Base-by-base conservation (phyloP, 805 yeast species). In the Zygotorulaspora chibaensis region DNA sequence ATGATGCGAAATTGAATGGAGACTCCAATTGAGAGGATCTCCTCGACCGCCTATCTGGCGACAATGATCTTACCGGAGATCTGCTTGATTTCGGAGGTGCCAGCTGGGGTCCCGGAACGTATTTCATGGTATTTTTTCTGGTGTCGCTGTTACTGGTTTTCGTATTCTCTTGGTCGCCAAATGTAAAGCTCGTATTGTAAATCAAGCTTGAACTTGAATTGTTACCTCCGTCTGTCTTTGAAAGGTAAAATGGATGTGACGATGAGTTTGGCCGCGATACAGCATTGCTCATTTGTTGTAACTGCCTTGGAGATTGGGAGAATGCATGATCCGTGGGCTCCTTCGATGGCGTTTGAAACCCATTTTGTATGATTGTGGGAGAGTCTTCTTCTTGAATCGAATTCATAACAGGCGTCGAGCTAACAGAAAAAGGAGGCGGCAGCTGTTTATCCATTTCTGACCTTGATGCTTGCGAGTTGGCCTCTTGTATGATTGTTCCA, bases 201-300 rank as follows among this genome's bases (percentile, higher is more conserved):
- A 65, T 58, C 18, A 65, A 29, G 43, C 65, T 62, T n/a, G 66
- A 61, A 38, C 66, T 61, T 5, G 69, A 65, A 34, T 61, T 57
- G 43, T 63, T 65, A 3, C 58, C 65, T 17, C 58, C 68, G 4
- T 57, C 65, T 18, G 58, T 67, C 17, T 55, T 52, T 7, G 51
- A 40, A 1, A 63, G 50, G 40, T 64, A 64, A 35, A 64, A 53
- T 23, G 50, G 45, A 9, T 39, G 35, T 7, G 55, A 52, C 11
- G 55, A 45, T 9, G 58, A 52, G 20, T 36, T 48, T 4, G 61
- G 59, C 13, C 57, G 44, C 13, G 55, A 34, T 13, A 47, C 30
- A 4, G 51, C 46, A 16, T 17, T 33, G 20, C 36, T 33, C 16
- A 20, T 8, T 33, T n/a, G 20, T 5, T 5, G 36, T 5, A 33